phyloP scores from a whole-genome alignment of 2,329 filamentous ascomycete genomes.

The Amphichorda felina region DNA sequence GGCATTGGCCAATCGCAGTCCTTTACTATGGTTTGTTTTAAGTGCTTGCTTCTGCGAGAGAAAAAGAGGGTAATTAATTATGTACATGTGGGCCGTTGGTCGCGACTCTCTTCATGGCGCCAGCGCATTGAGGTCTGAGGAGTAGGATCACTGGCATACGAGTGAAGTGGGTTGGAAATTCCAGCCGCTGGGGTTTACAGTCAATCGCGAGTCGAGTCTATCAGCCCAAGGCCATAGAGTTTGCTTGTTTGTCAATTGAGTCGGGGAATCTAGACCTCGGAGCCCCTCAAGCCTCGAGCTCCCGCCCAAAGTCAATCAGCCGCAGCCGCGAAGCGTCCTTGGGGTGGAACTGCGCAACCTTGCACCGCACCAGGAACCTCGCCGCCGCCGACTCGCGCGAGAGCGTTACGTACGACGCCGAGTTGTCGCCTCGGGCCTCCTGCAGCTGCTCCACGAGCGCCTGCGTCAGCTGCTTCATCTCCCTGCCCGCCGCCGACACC shows the following conservation, averaged over 20 bases:
- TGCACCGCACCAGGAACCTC: conserved; percentile 51
- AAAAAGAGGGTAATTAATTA: too few relatives aligned
- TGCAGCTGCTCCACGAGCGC: conserved; percentile 46
- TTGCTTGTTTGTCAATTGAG: too few relatives aligned
- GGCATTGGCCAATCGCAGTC: conserved; percentile 16
- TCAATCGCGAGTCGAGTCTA: too few relatives aligned
- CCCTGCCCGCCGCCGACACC: conserved; percentile 35
- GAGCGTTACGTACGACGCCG: conserved; percentile 46
- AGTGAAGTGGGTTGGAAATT: too few relatives aligned
- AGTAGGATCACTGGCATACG: too few relatives aligned
- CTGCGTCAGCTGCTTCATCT: conserved; percentile 50
- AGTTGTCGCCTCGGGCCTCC: conserved; percentile 40
- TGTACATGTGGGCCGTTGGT: too few relatives aligned
- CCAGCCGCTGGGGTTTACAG: too few relatives aligned
- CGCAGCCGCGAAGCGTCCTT: conserved; percentile 47
- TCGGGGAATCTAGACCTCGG: too few relatives aligned
- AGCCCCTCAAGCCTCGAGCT: conserved; percentile 20
- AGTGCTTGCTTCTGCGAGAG: conserved; percentile 9
- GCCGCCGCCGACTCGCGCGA: conserved; percentile 48
- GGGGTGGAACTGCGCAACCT: conserved; percentile 55
- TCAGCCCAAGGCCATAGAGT: too few relatives aligned
- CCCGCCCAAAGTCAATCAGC: conserved; percentile 52
- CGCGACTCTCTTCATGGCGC: too few relatives aligned
- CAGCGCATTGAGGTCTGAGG: too few relatives aligned
- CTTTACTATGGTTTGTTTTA: conserved; percentile 3